Conservation (phyloP, 805 yeast genomes). For the Candida jianshihensis region DNA sequence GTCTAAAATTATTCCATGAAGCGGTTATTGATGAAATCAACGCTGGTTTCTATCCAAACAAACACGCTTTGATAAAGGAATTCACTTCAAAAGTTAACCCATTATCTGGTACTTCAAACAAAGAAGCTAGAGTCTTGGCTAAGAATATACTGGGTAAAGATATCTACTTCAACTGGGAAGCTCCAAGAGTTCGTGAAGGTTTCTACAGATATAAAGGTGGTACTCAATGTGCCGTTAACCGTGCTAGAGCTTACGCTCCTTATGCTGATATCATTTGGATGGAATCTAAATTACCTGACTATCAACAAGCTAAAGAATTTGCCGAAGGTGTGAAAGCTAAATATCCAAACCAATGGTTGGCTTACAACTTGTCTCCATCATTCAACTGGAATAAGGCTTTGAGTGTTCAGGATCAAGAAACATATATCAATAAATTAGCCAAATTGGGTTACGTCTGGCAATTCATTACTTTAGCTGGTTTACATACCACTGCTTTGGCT, state of each 20-base stretch:
- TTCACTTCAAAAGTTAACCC: slow-evolving; percentile 71
- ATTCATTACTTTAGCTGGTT: slow-evolving; percentile 94
- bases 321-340: slow-evolving; percentile 81
- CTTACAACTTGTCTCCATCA: slow-evolving; percentile 94
- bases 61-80: slow-evolving; percentile 52
- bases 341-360: slow-evolving; percentile 90
- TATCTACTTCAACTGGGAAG: slow-evolving; percentile 89
- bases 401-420: slow-evolving; percentile 79
- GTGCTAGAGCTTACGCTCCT: slow-evolving; percentile 93
- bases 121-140: slow-evolving; percentile 75
- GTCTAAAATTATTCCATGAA: slow-evolving; percentile 81
- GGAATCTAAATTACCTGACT: slow-evolving; percentile 96
- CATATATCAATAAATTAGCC: slow-evolving; percentile 81
- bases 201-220: slow-evolving; percentile 95
- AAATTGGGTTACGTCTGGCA: slow-evolving; percentile 95
- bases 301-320: slow-evolving; percentile 87
- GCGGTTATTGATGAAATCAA: slow-evolving; percentile 83
- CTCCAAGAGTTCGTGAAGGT: slow-evolving; percentile 93
- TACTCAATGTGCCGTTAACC: slow-evolving; percentile 93
- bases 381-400: slow-evolving; percentile 97
- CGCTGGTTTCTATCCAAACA: slow-evolving; percentile 49
- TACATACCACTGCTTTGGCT: slow-evolving; percentile 92
- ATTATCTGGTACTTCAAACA: slow-evolving; percentile 64
- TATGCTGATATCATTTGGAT: slow-evolving; percentile 96
- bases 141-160: slow-evolving; percentile 72